Evolutionary conservation across 352 stramenopile genomes (phyloP).

Genomic region (Globisporangium spiculum): DNA sequence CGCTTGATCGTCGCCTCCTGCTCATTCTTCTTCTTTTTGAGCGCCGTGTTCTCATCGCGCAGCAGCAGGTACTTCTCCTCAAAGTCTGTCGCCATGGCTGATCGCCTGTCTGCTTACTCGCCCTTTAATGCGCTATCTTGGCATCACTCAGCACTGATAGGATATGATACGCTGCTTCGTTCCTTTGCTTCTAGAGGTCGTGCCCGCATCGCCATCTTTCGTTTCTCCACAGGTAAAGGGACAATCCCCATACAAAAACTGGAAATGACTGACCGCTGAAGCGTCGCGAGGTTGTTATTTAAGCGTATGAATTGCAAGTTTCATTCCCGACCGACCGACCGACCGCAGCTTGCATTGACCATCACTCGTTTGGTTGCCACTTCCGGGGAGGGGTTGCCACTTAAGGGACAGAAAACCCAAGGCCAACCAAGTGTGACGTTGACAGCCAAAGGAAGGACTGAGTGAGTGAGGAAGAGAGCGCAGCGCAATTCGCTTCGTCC

Average conservation of each 20-base stretch:
- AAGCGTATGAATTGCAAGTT: neutral
- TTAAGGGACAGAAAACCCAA: constrained; percentile 17
- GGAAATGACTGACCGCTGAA: constrained; percentile 14
- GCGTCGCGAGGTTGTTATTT: neutral
- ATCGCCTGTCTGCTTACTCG: neutral
- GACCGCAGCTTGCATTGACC: neutral
- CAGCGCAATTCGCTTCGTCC: constrained; percentile 10
- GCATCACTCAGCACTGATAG: neutral
- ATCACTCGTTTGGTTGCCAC: neutral
- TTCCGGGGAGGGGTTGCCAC: constrained; percentile 7
- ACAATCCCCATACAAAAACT: neutral
- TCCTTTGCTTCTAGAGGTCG: neutral
- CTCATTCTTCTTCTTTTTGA: constrained; percentile 92
- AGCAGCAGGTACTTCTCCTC: constrained; percentile 85
- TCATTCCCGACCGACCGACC: constrained; percentile 12
- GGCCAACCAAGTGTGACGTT: constrained; percentile 25
- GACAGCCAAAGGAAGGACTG: constrained; percentile 11
- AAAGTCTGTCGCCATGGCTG: constrained; percentile 59
- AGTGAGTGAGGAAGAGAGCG: constrained; percentile 7
- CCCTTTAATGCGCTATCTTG: neutral
- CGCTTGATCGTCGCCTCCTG: constrained; percentile 88
- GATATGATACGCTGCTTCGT: neutral
- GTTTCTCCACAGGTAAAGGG: neutral
- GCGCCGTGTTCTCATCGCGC: constrained; percentile 78
- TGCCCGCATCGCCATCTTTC: neutral